Conservation (phyloP, 164 flowering plant species). For the Chimonanthus praecox region DNA sequence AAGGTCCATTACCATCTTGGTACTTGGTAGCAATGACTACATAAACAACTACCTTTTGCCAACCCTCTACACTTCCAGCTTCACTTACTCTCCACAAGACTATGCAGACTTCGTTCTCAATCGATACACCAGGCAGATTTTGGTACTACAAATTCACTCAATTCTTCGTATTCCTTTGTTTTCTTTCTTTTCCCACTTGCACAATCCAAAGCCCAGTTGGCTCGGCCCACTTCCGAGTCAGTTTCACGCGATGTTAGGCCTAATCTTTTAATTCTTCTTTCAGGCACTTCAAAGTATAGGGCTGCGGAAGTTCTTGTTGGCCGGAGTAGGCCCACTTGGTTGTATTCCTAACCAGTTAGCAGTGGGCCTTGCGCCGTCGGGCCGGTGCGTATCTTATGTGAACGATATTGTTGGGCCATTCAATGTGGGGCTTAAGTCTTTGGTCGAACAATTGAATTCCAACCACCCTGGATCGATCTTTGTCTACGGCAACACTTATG, state of each 20-base stretch:
- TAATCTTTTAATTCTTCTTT: background rate
- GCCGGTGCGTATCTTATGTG: conserved; percentile 48
- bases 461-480: conserved; percentile 53
- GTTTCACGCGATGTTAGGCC: background rate
- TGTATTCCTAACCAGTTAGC: conserved; percentile 74
- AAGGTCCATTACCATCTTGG: conserved; percentile 47
- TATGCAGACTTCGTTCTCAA: conserved; percentile 59
- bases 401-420: conserved; percentile 60
- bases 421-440: conserved; percentile 47
- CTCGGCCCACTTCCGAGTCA: too few relatives aligned
- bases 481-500: conserved; percentile 51
- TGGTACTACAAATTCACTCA: conserved; percentile 26
- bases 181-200: background rate
- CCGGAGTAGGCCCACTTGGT: conserved; percentile 71
- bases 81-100: conserved; percentile 32
- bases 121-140: conserved; percentile 45
- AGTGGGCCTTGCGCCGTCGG: conserved; percentile 38
- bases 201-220: background rate
- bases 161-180: background rate
- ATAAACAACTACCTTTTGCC: conserved; percentile 72
- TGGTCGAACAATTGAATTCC: conserved; percentile 45
- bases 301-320: conserved; percentile 61
- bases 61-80: conserved; percentile 41
- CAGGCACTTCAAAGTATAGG: conserved; percentile 71
- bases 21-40: conserved; percentile 72